phyloP scores from a whole-genome alignment of 768 basidiomycete species.

The Hericium alpestre region DNA sequence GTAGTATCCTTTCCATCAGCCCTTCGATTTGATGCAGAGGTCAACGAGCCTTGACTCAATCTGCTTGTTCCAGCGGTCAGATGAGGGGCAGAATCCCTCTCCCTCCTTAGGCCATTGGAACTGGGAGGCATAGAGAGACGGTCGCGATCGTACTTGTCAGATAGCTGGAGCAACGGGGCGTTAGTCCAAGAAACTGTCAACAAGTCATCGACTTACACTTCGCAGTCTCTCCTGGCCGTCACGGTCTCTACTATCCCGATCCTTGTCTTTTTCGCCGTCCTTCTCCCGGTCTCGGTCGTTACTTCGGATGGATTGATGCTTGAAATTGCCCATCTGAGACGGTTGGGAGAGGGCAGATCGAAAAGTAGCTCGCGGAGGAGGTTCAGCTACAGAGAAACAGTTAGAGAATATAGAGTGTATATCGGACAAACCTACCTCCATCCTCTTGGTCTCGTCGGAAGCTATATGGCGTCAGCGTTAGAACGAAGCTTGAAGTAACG shows the following conservation, averaged over 20 bases:
- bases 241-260: slow-evolving; percentile 53
- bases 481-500: slow-evolving; percentile 11
- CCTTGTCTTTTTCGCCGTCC: slow-evolving; percentile 35
- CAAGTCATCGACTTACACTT: slow-evolving; percentile 39
- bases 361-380: slow-evolving; percentile 54
- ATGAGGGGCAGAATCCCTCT: slow-evolving; percentile 59
- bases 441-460: slow-evolving; percentile 74
- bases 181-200: slow-evolving; percentile 1
- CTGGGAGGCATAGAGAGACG: slow-evolving; percentile 46
- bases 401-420: background rate
- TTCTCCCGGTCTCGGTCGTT: slow-evolving; percentile 39
- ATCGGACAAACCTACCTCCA: slow-evolving; percentile 34
- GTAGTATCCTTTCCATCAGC: slow-evolving; percentile 47
- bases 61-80: slow-evolving; percentile 34
- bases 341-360: slow-evolving; percentile 67
- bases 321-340: slow-evolving; percentile 89
- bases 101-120: slow-evolving; percentile 44
- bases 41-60: slow-evolving; percentile 20
- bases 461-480: slow-evolving; percentile 25
- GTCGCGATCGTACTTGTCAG: slow-evolving; percentile 82
- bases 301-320: slow-evolving; percentile 72
- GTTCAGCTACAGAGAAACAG: slow-evolving; percentile 25
- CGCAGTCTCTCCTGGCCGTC: slow-evolving; percentile 73
- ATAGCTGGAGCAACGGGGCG: slow-evolving; percentile 41
- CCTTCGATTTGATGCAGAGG: slow-evolving; percentile 35